Evolutionary conservation across 495 filamentous ascomycete species (phyloP), one percentile per base, ranked within the genome.

Genomic region (Staphylotrichum longicolle): DNA sequence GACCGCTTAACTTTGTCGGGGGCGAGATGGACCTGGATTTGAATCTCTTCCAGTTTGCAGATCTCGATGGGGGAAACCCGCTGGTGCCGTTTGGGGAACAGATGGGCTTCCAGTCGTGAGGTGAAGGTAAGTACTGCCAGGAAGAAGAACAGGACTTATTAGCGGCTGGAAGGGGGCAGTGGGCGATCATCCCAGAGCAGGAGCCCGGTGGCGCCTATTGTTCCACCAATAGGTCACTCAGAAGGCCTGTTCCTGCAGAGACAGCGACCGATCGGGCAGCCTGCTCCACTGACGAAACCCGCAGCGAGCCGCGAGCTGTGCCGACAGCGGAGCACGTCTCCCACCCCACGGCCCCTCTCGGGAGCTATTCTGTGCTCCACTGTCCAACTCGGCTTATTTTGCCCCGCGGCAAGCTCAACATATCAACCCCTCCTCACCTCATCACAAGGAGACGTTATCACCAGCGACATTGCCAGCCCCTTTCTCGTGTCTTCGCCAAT

Each of bases 311-410:
- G 52, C 32, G 2, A 14, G 14, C 53, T n/a, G 14, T 42, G 40
- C 53, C 53, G 53, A 44, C 53, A 55, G 39, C 53, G 53, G 53
- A 55, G 37, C 20, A 14, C 15, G n/a, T 33, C 27, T 35, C 51
- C 51, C 37, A 6, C 39, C 20, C 20, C 20, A 27, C 20, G 20
- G 20, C 20, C 20, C 20, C 20, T 27, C 20, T 27, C 20, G 53
- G 39, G 9, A 11, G 34, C 2, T 6, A 15, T 52, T 11, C 6
- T 39, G 14, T 37, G 32, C 51, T 42, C 51, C 51, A 54, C 35
- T 9, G 9, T 27, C 20, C 37, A 39, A 45, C 37, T 54, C 51
- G 51, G 51, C 5, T 30, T 30, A 3, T 12, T 27, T 54, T 54
- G 51, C 51, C 51, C 51, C 51, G 51, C 51, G 51, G 9, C 9